These are phyloP conservation scores for Dendrobium officinale DNA, from an alignment of 106 monocot species.

Conservation along the genomic window DNA sequence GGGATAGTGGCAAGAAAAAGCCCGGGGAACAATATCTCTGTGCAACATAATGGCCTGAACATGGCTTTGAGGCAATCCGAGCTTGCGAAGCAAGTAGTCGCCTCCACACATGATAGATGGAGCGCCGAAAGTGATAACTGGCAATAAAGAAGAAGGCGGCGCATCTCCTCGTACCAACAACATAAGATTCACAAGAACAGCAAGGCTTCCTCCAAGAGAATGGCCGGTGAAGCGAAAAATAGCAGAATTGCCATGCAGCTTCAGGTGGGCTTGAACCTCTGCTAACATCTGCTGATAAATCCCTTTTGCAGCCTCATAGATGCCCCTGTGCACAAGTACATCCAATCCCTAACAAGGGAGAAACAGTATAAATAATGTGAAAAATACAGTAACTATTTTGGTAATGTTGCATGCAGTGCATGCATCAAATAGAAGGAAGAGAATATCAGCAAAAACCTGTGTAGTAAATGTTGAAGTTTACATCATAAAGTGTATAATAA, in stretches of 20 bases:
- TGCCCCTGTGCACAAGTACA: constrained; percentile 86
- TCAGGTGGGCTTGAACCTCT: constrained; percentile 45
- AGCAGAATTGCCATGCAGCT: constrained; percentile 32
- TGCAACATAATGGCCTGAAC: constrained; percentile 72
- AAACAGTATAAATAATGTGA: background rate
- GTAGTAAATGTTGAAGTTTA: background rate
- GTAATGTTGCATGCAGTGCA: background rate
- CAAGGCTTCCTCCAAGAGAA: constrained; percentile 80
- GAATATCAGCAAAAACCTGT: background rate
- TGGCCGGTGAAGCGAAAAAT: constrained; percentile 77
- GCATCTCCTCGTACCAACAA: constrained; percentile 58
- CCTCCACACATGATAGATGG: constrained; percentile 89
- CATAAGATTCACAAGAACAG: constrained; percentile 73
- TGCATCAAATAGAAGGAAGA: background rate
- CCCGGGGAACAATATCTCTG: constrained; percentile 83
- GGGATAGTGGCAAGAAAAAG: constrained; percentile 86
- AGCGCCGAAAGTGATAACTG: constrained; percentile 77
- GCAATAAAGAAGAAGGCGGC: constrained; percentile 52
- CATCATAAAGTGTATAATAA: background rate
- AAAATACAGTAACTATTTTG: background rate
- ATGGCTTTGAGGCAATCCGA: constrained; percentile 62
- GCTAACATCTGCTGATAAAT: constrained; percentile 78
- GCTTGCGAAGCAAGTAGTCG: constrained; percentile 46
- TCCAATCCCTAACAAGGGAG: constrained; percentile 47
- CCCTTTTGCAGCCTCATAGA: constrained; percentile 90